These are phyloP conservation scores for Pseudopithomyces maydicus DNA, from an alignment of 2,329 filamentous ascomycete genomes.

Conservation along the genomic window DNA sequence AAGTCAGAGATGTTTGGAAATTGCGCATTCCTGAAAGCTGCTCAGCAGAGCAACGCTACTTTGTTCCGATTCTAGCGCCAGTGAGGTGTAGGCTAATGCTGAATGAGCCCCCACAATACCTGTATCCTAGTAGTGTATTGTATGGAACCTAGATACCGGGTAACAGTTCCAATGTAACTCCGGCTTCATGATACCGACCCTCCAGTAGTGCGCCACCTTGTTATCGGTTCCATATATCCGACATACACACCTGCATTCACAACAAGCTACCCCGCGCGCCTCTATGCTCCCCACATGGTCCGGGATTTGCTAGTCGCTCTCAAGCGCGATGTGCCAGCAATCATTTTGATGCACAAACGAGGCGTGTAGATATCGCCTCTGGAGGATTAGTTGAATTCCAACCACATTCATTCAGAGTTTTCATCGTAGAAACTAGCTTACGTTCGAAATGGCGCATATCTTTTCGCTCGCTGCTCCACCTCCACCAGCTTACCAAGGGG, in stretches of 20 bases:
- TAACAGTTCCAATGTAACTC: background rate
- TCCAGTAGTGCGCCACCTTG: background rate
- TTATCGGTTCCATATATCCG: conserved; percentile 18
- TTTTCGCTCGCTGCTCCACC: conserved; percentile 37
- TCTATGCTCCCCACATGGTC: conserved; percentile 24
- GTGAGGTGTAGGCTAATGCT: background rate
- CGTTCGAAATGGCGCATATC: conserved; percentile 36
- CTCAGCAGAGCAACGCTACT: too few relatives aligned
- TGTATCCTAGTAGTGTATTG: background rate
- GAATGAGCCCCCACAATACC: background rate
- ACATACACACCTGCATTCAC: conserved; percentile 11
- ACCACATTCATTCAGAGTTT: background rate
- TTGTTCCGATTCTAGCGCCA: background rate
- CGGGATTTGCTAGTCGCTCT: background rate
- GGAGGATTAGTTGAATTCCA: background rate
- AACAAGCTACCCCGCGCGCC: conserved; percentile 20
- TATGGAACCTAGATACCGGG: background rate
- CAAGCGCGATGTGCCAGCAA: conserved; percentile 8
- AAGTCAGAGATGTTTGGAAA: background rate
- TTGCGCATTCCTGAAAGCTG: background rate
- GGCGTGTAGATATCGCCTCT: background rate
- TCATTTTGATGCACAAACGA: conserved; percentile 8
- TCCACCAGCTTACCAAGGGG: conserved; percentile 29
- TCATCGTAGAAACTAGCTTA: background rate
- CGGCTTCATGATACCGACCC: conserved; percentile 17